Evolutionary conservation across 306 rosid genomes (phyloP).

Genomic region (Rosa multiflora): DNA sequence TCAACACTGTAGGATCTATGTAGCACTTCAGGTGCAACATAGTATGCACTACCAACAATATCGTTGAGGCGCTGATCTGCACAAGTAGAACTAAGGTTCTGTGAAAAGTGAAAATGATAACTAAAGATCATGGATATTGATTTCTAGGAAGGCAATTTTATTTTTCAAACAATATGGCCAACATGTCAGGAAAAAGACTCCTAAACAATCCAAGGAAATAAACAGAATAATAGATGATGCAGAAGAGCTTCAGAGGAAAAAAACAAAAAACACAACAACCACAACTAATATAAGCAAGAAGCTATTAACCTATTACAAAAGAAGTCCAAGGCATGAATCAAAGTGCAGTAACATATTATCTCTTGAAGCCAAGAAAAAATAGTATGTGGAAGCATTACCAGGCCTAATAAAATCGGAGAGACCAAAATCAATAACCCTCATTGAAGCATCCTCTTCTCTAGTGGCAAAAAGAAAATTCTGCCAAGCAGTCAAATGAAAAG

Average conservation of each 20-base stretch:
- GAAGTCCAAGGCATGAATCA: slow-evolving; percentile 19
- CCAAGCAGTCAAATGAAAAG: slow-evolving; percentile 29
- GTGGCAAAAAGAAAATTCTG: slow-evolving; percentile 93
- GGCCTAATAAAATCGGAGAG: slow-evolving; percentile 92
- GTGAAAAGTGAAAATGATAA: slow-evolving; percentile 3
- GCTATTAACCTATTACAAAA: not conserved
- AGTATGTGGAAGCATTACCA: slow-evolving; percentile 48
- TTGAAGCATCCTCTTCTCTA: slow-evolving; percentile 65
- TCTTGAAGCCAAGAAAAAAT: slow-evolving; percentile 1
- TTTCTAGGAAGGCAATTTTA: not conserved
- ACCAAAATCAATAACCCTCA: slow-evolving; percentile 97
- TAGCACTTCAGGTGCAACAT: slow-evolving; percentile 96
- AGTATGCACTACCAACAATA: slow-evolving; percentile 98
- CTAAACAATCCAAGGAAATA: not conserved
- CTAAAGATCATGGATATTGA: not conserved
- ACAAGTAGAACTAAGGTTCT: slow-evolving; percentile 39
- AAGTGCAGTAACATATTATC: slow-evolving; percentile 6
- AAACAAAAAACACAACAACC: not conserved
- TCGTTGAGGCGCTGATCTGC: slow-evolving; percentile 92
- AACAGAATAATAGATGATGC: not conserved
- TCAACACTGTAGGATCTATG: slow-evolving; percentile 90
- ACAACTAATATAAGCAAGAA: not conserved
- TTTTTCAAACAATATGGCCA: not conserved
- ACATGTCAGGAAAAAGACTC: not conserved
- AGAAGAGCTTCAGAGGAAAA: not conserved